Conservation (phyloP, 108 stramenopile genomes). For the Skeletonema tropicum region DNA sequence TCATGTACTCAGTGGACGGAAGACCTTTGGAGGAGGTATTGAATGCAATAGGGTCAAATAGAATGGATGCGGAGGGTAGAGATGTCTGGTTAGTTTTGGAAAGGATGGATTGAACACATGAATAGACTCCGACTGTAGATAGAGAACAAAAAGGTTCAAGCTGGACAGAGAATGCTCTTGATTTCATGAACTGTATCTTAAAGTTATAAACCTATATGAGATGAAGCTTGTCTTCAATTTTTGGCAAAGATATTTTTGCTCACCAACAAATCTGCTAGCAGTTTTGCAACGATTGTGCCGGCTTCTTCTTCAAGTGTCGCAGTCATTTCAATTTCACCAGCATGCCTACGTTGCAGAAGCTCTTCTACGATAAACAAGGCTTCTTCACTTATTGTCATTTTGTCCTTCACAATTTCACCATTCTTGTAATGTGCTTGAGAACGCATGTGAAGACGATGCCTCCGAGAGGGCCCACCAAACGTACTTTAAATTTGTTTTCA, state of each 20-base stretch:
- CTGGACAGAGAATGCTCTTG: not conserved
- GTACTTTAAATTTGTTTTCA: not conserved
- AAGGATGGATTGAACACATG: slow-evolving; percentile 32
- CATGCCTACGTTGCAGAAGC: not conserved
- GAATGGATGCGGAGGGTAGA: slow-evolving; percentile 72
- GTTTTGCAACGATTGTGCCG: not conserved
- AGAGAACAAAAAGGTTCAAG: not conserved
- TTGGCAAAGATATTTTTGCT: not conserved
- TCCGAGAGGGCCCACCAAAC: too few relatives aligned
- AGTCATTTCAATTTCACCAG: not conserved
- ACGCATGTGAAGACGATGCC: not conserved
- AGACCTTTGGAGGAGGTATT: slow-evolving; percentile 76
- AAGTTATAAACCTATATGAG: not conserved
- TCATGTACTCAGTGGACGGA: slow-evolving; percentile 70
- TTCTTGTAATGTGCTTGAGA: not conserved
- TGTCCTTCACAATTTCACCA: not conserved
- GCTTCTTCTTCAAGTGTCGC: not conserved
- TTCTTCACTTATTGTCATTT: not conserved
- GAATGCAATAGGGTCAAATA: slow-evolving; percentile 72
- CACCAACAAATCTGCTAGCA: not conserved
- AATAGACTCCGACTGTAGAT: not conserved
- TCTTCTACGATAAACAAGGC: not conserved
- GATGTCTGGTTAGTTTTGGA: slow-evolving; percentile 76
- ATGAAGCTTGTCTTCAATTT: not conserved
- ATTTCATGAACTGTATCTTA: not conserved